Evolutionary conservation across 139 green algal genomes (phyloP).

Genomic region (Tetraselmis chui): DNA sequence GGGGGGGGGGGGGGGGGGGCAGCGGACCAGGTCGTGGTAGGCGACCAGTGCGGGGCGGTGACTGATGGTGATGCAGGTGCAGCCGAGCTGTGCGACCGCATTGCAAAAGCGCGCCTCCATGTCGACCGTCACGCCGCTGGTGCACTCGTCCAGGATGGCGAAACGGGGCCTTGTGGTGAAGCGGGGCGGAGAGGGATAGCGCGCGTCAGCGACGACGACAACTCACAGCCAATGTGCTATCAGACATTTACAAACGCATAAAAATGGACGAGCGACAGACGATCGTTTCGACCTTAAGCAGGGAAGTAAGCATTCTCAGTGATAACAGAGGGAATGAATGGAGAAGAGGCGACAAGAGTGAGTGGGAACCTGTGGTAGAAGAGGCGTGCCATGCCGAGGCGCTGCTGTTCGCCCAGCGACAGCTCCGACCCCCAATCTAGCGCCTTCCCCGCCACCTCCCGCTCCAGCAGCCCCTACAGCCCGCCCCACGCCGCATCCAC

Average conservation of each 20-base stretch:
- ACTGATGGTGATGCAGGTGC: conserved; percentile 73
- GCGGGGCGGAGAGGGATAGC: conserved; percentile 62
- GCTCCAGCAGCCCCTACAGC: conserved; percentile 27
- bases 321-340: no score
- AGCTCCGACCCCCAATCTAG: conserved; percentile 49
- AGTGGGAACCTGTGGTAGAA: conserved; percentile 61
- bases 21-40: conserved; percentile 58
- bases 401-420: conserved; percentile 65
- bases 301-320: no score
- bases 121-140: conserved; percentile 62
- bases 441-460: conserved; percentile 7
- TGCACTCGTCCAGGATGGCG: conserved; percentile 76
- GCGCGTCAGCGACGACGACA: conserved; percentile 70
- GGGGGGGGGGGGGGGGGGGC: no score
- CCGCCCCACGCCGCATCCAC: background rate
- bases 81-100: conserved; percentile 46
- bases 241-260: no score
- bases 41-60: conserved; percentile 69
- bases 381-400: conserved; percentile 65
- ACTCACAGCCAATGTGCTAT: no score
- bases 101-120: conserved; percentile 71
- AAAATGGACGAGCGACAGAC: no score
- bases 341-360: no score
- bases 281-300: no score
- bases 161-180: conserved; percentile 66